Base-by-base conservation (phyloP, 1,284 basidiomycete species). In the Rhodotorula sp. region DNA sequence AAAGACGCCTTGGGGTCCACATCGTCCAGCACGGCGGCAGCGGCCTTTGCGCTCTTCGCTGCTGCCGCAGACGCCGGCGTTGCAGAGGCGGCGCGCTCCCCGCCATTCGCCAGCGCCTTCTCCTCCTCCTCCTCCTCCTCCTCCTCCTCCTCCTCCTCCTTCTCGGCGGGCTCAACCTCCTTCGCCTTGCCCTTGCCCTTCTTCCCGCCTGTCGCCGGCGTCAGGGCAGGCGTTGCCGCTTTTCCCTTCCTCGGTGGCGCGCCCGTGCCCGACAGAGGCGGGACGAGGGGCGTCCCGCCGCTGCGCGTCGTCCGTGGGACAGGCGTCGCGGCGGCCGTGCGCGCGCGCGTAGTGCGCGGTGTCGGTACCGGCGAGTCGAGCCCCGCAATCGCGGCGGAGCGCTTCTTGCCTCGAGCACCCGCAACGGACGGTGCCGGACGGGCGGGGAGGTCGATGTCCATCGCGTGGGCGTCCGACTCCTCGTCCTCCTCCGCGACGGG, bases 381-480 rank as follows among this genome's bases (percentile, higher is more conserved):
- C 9, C 51, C 65, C 0, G 65, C 65, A 12, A 29, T 13, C 12
- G 34, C 54, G 34, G 66, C 66, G 27, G 55, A 32, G 29, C 66
- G 66, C 59, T 62, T 67, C 55, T 41, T 57, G 46, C 44, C n/a
- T 17, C 60, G 58, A 17, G 32, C 3, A 2, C 41, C 4, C n/a
- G 21, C 29, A 22, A 27, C 19, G 17, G 48, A 3, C 29, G 53
- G 19, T 17, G 57, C 22, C 9, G 29, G 13, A 34, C 21, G 12
- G n/a, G 13, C 50, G 7, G 29, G 22, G 51, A 22, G n/a, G 9
- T 67, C 44, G 37, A 62, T 17, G 4, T 44, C 57, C 34, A 64
- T 77, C 36, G 50, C 66, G 37, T 78, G 79, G 60, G 77, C 80
- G 27, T 78, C 77, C 46, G 21, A 34, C 10, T 15, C 46, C 21